A percentile compares a stretch with the other conserved stretches of the same genome.
phyloP scores from a whole-genome alignment of 1,139 yeast species.

The Yamadazyma epiphylla region DNA sequence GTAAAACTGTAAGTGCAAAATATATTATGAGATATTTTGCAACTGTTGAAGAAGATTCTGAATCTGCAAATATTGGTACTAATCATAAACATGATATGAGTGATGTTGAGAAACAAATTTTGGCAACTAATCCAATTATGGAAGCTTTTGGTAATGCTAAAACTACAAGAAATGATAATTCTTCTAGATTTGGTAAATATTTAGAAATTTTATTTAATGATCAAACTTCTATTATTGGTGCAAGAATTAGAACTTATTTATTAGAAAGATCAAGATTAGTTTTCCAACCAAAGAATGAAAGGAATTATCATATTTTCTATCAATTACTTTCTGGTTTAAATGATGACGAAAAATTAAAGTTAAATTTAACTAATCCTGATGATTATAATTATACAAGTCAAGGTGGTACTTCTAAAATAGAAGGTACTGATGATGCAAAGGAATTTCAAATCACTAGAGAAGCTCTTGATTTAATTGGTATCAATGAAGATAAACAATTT shows the following conservation, averaged over 20 bases:
- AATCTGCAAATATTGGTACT: constrained; percentile 33
- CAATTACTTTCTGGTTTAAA: constrained; percentile 81
- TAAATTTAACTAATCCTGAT: constrained; percentile 60
- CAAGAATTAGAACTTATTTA: constrained; percentile 86
- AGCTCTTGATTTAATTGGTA: constrained; percentile 79
- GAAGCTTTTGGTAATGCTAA: constrained; percentile 99
- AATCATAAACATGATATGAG: constrained; percentile 71
- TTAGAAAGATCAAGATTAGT: constrained; percentile 93
- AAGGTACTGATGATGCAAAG: constrained; percentile 74
- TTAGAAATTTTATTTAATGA: constrained; percentile 83
- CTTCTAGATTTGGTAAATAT: constrained; percentile 95
- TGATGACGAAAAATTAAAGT: constrained; percentile 51
- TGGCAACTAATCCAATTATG: constrained; percentile 98
- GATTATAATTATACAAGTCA: constrained; percentile 85
- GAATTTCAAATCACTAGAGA: constrained; percentile 74
- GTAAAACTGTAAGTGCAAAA: constrained; percentile 96
- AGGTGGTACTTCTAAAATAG: constrained; percentile 75
- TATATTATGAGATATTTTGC: constrained; percentile 98
- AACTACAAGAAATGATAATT: constrained; percentile 94
- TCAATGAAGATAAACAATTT: constrained; percentile 53
- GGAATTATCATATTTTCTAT: constrained; percentile 94
- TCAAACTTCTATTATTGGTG: constrained; percentile 80
- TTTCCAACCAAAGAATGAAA: constrained; percentile 82
- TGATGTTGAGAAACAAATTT: constrained; percentile 87
- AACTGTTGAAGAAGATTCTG: constrained; percentile 71